These are phyloP conservation scores for Aspergillus costaricaensis DNA, from an alignment of 2,329 filamentous ascomycete genomes.

Conservation along the genomic window DNA sequence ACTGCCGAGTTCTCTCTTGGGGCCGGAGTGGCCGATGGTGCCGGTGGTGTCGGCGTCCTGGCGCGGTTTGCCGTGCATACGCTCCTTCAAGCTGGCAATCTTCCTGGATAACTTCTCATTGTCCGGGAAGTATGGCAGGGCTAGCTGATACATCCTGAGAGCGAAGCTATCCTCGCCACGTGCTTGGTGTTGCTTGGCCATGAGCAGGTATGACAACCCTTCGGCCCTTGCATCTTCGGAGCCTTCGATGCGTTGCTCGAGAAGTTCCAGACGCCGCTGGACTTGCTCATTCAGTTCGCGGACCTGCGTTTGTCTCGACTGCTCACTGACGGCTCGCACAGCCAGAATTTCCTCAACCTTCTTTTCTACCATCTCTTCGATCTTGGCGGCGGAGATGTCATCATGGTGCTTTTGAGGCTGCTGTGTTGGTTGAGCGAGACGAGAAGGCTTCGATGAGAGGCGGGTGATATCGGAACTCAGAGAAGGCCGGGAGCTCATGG, in stretches of 20 bases:
- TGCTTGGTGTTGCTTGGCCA: slow-evolving; percentile 87
- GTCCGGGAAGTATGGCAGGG: slow-evolving; percentile 79
- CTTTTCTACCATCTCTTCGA: slow-evolving; percentile 88
- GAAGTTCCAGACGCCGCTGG: slow-evolving; percentile 75
- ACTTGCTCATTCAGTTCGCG: slow-evolving; percentile 72
- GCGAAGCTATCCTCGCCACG: slow-evolving; percentile 76
- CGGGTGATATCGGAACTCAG: slow-evolving; percentile 38
- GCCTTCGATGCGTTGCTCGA: slow-evolving; percentile 82
- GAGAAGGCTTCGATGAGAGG: slow-evolving; percentile 54
- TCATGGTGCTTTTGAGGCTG: slow-evolving; percentile 43
- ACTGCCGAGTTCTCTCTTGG: slow-evolving; percentile 32
- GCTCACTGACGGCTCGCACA: slow-evolving; percentile 66
- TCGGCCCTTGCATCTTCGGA: slow-evolving; percentile 76
- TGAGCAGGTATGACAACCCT: slow-evolving; percentile 81
- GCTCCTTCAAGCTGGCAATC: slow-evolving; percentile 57
- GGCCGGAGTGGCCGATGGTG: slow-evolving; percentile 20
- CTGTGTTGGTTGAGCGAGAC: slow-evolving; percentile 29
- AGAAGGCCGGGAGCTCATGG: slow-evolving; percentile 36
- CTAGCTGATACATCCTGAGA: slow-evolving; percentile 81
- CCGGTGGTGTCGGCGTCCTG: slow-evolving; percentile 16
- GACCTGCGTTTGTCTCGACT: slow-evolving; percentile 42
- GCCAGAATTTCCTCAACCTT: slow-evolving; percentile 89
- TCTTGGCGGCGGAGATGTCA: slow-evolving; percentile 69
- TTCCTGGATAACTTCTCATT: slow-evolving; percentile 72
- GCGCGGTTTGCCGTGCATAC: slow-evolving; percentile 40